Percentiles rank a stretch among this genome's conserved stretches.
Conservation (phyloP, 257 asterid genomes). For the Striga asiatica region DNA sequence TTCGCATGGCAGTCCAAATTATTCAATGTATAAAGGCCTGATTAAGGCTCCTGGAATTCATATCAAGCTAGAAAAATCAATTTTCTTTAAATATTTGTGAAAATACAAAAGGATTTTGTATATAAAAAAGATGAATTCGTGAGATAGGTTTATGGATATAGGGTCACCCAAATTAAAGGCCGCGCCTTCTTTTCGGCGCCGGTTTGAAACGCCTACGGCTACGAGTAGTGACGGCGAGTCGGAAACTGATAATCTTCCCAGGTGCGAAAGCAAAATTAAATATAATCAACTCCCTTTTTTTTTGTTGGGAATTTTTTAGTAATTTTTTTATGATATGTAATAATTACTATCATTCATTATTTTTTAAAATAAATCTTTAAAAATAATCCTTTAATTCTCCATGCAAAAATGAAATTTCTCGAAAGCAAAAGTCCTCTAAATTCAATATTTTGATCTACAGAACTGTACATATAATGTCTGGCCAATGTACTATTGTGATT, state of each 20-base stretch:
- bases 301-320: too few relatives aligned
- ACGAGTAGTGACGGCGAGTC: constrained; percentile 13
- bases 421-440: too few relatives aligned
- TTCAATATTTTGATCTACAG: too few relatives aligned
- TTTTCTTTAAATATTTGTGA: not conserved
- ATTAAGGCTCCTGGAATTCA: not conserved
- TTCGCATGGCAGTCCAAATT: not conserved
- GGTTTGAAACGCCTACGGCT: constrained; percentile 19
- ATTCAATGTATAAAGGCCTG: not conserved
- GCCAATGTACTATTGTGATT: too few relatives aligned
- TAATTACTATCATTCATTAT: too few relatives aligned
- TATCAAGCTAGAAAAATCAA: not conserved
- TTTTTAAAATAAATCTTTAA: too few relatives aligned
- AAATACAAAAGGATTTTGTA: not conserved
- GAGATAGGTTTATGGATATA: constrained; percentile 16
- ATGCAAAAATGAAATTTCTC: too few relatives aligned
- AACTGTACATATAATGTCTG: too few relatives aligned
- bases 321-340: too few relatives aligned
- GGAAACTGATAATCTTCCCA: constrained; percentile 14
- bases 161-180: constrained; percentile 15
- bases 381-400: too few relatives aligned
- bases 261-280: too few relatives aligned
- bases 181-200: constrained; percentile 20
- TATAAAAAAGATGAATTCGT: not conserved
- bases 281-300: too few relatives aligned